Evolutionary conservation across 2,329 filamentous ascomycete species (phyloP).

Genomic region (Neospermospora avenae): DNA sequence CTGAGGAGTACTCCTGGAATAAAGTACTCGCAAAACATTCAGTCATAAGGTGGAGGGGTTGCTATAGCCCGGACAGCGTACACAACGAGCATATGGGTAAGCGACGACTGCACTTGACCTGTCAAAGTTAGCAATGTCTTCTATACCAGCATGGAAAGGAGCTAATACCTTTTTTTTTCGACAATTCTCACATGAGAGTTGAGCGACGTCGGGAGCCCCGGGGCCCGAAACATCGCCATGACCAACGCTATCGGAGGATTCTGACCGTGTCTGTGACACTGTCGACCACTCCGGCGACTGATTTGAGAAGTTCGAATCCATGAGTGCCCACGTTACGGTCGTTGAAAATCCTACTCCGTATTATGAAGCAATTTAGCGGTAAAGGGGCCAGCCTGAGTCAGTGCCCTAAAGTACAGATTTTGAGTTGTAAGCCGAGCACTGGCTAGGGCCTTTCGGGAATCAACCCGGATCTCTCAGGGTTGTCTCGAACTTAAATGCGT

Average conservation of each 20-base stretch:
- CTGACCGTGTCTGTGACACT: neutral
- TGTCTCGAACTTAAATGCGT: too few species aligned
- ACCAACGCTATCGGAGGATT: neutral
- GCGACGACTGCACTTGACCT: constrained; percentile 1
- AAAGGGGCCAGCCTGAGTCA: neutral
- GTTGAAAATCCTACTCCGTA: neutral
- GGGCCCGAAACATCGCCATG: neutral
- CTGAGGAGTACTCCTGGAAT: too few species aligned
- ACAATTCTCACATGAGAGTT: constrained; percentile 5
- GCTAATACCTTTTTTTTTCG: neutral
- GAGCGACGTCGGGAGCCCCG: neutral
- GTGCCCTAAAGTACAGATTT: too few species aligned
- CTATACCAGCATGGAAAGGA: neutral
- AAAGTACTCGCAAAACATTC: too few species aligned
- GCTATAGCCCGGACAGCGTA: too few species aligned
- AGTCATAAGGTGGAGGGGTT: too few species aligned
- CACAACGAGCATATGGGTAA: neutral
- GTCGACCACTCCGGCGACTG: neutral
- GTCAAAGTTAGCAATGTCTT: neutral
- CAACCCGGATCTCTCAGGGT: too few species aligned
- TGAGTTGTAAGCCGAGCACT: too few species aligned
- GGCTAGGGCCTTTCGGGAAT: too few species aligned
- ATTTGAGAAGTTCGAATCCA: neutral
- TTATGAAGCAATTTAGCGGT: neutral
- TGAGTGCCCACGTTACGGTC: neutral